Conservation (phyloP, 208 protist species). For the Leishmania tropica region DNA sequence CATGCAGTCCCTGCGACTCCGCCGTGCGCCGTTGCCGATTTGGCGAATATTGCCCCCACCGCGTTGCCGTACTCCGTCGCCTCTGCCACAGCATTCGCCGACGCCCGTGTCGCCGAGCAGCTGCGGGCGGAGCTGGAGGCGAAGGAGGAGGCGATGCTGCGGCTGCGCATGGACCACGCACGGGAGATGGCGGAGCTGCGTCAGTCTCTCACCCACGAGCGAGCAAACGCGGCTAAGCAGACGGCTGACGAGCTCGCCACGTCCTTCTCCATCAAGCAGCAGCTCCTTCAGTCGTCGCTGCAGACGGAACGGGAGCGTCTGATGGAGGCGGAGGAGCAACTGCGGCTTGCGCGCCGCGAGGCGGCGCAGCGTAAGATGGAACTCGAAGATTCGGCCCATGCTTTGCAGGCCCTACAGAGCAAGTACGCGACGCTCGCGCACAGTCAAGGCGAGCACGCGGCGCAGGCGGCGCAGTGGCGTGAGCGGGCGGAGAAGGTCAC, state of each 20-base stretch:
- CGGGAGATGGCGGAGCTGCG: slow-evolving; percentile 53
- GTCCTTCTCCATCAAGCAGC: slow-evolving; percentile 61
- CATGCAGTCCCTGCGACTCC: not conserved
- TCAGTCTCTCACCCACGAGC: slow-evolving; percentile 45
- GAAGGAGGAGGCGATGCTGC: slow-evolving; percentile 43
- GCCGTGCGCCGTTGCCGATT: not conserved
- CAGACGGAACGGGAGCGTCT: slow-evolving; percentile 54
- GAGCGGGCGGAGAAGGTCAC: slow-evolving; percentile 22
- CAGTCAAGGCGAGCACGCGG: slow-evolving; percentile 17
- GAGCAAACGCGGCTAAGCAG: slow-evolving; percentile 45
- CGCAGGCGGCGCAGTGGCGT: slow-evolving; percentile 20
- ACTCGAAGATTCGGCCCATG: slow-evolving; percentile 14
- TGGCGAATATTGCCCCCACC: not conserved
- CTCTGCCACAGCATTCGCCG: slow-evolving; percentile 7
- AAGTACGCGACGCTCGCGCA: slow-evolving; percentile 5
- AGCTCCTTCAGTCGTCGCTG: slow-evolving; percentile 45
- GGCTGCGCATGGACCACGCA: slow-evolving; percentile 51
- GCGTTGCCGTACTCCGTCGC: not conserved
- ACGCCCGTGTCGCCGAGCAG: slow-evolving; percentile 20
- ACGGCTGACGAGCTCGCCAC: slow-evolving; percentile 51
- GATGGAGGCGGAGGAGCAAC: slow-evolving; percentile 37
- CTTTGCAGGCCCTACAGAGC: slow-evolving; percentile 16
- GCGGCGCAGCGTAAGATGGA: slow-evolving; percentile 24
- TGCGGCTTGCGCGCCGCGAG: slow-evolving; percentile 26
- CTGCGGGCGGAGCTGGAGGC: slow-evolving; percentile 44